phyloP scores from a whole-genome alignment of 2,329 filamentous ascomycete species.

The Lachnellula subtilissima region DNA sequence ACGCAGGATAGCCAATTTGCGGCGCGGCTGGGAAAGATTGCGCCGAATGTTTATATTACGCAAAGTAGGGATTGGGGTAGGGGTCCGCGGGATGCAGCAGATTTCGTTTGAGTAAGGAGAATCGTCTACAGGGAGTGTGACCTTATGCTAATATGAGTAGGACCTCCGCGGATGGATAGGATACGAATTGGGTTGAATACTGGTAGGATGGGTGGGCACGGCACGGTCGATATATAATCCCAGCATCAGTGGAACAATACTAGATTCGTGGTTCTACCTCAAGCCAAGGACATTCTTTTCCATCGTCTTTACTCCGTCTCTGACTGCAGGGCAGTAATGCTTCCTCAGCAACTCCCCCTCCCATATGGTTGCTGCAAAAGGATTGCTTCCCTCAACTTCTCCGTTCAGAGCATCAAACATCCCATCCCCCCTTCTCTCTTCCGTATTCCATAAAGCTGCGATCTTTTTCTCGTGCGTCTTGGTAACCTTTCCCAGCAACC shows the following conservation, averaged over 20 bases:
- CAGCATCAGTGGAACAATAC: not conserved
- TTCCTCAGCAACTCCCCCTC: conserved; percentile 80
- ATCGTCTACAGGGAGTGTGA: too few species aligned
- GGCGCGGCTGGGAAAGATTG: conserved; percentile 15
- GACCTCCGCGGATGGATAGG: not conserved
- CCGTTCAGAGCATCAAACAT: conserved; percentile 69
- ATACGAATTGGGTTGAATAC: not conserved
- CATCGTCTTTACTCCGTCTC: conserved; percentile 65
- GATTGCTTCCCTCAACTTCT: conserved; percentile 81
- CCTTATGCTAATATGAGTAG: not conserved
- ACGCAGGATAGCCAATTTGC: conserved; percentile 23
- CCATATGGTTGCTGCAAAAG: conserved; percentile 87
- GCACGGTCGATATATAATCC: not conserved
- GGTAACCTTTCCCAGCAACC: conserved; percentile 70
- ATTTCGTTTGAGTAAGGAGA: too few species aligned
- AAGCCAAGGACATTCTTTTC: conserved; percentile 51
- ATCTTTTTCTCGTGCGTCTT: conserved; percentile 81
- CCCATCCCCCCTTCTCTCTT: conserved; percentile 88
- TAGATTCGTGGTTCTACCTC: conserved; percentile 12
- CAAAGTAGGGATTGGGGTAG: too few species aligned
- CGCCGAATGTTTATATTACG: not conserved
- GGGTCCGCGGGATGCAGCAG: too few species aligned
- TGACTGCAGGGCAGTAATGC: conserved; percentile 83
- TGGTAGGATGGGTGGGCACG: not conserved
- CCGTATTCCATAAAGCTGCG: conserved; percentile 84